phyloP scores from a whole-genome alignment of 1,284 basidiomycete species.

The Inonotus obliquus region DNA sequence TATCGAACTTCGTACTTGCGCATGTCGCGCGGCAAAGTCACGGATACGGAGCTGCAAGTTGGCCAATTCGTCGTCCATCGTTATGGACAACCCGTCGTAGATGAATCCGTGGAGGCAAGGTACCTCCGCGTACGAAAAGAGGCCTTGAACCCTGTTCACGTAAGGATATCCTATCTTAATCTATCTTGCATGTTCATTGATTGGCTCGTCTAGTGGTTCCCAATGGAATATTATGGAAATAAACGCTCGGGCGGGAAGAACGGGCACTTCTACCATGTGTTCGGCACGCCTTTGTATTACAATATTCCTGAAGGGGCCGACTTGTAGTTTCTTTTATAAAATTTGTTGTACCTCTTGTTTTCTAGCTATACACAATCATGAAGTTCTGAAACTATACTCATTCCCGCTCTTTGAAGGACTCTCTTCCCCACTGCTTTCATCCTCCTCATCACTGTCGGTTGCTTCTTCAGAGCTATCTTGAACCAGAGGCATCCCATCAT shows the following conservation, averaged over 20 bases:
- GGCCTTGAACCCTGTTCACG: constrained; percentile 57
- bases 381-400: not conserved
- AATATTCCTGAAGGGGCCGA: constrained; percentile 48
- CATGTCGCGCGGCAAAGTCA: constrained; percentile 65
- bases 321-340: constrained; percentile 30
- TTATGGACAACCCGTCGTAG: constrained; percentile 46
- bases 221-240: constrained; percentile 61
- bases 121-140: constrained; percentile 68
- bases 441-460: constrained; percentile 26
- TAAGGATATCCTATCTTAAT: constrained; percentile 30
- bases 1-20: constrained; percentile 77
- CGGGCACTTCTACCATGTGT: constrained; percentile 74
- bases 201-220: constrained; percentile 59
- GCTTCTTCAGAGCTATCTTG: not conserved
- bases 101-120: constrained; percentile 58
- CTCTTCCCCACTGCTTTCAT: constrained; percentile 30
- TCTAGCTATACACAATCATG: too few relatives aligned
- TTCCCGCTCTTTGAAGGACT: constrained; percentile 4
- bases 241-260: constrained; percentile 50
- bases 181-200: constrained; percentile 2
- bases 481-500: not conserved
- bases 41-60: constrained; percentile 75
- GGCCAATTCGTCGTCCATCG: constrained; percentile 76
- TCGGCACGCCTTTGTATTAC: constrained; percentile 68
- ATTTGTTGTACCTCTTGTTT: not conserved